Percentiles rank a stretch among this genome's conserved stretches.
Evolutionary conservation across 768 basidiomycete species (phyloP).

Genomic region (Cystobasidium tubakii): DNA sequence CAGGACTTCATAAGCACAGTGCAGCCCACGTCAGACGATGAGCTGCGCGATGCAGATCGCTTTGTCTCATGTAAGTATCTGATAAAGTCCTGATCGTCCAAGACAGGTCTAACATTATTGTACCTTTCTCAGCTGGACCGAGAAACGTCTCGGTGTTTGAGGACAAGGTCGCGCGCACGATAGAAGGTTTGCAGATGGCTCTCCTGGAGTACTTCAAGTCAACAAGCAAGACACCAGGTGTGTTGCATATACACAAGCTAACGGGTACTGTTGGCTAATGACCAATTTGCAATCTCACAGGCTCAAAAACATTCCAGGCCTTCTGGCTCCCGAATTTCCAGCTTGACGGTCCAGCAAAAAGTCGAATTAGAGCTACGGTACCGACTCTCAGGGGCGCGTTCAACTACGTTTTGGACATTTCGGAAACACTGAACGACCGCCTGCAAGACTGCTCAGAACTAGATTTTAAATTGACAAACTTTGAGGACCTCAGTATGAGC

Average conservation of each 20-base stretch:
- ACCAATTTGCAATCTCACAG: neutral
- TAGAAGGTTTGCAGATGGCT: slow-evolving; percentile 41
- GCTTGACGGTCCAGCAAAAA: slow-evolving; percentile 21
- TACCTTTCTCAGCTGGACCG: slow-evolving; percentile 30
- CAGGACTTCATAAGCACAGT: slow-evolving; percentile 60
- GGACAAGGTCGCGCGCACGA: slow-evolving; percentile 36
- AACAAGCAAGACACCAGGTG: slow-evolving; percentile 39
- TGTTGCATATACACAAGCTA: slow-evolving; percentile 47
- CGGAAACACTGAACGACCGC: slow-evolving; percentile 33
- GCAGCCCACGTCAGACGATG: slow-evolving; percentile 62
- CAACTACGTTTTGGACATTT: slow-evolving; percentile 55
- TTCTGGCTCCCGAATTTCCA: slow-evolving; percentile 38
- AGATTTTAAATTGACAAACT: slow-evolving; percentile 65
- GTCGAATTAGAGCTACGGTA: slow-evolving; percentile 18
- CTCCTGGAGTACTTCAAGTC: slow-evolving; percentile 47
- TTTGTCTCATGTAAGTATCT: slow-evolving; percentile 58
- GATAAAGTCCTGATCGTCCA: too few species aligned
- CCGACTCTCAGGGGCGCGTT: slow-evolving; percentile 55
- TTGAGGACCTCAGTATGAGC: slow-evolving; percentile 64
- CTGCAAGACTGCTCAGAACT: slow-evolving; percentile 57
- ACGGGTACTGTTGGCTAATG: too few species aligned
- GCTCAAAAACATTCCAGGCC: slow-evolving; percentile 39
- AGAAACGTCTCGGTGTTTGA: slow-evolving; percentile 14
- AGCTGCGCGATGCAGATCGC: slow-evolving; percentile 57
- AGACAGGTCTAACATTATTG: too few species aligned